A percentile compares a stretch with the other conserved stretches of the same genome.
phyloP scores from a whole-genome alignment of 2,329 filamentous ascomycete genomes.

The Parastagonospora avenae region DNA sequence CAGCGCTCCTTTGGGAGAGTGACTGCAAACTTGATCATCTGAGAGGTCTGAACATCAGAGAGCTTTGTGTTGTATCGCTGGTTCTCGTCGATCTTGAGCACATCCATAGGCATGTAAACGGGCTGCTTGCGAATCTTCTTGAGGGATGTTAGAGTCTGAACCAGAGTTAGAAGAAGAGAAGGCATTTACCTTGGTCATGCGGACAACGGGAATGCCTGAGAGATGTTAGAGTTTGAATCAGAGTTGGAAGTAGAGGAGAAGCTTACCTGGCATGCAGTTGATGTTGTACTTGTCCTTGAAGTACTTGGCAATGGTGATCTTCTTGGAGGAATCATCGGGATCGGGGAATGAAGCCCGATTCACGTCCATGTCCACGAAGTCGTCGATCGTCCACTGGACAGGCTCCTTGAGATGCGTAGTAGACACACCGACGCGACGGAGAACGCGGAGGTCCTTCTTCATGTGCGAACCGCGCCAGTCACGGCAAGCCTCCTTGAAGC shows the following conservation, averaged over 20 bases:
- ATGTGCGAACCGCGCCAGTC: slow-evolving; percentile 35
- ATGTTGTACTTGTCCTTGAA: slow-evolving; percentile 59
- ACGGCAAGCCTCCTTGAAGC: slow-evolving; percentile 22
- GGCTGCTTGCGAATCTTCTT: slow-evolving; percentile 48
- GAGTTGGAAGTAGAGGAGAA: not conserved
- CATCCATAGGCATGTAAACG: slow-evolving; percentile 62
- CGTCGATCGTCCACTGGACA: slow-evolving; percentile 58
- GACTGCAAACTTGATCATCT: slow-evolving; percentile 95
- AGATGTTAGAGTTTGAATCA: not conserved
- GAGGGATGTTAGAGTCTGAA: not conserved
- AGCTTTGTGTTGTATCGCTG: slow-evolving; percentile 65
- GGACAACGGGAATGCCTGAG: slow-evolving; percentile 58
- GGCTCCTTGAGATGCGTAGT: slow-evolving; percentile 46
- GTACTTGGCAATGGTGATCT: slow-evolving; percentile 62
- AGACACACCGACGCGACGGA: slow-evolving; percentile 50
- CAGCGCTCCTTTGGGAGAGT: slow-evolving; percentile 74
- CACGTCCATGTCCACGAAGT: slow-evolving; percentile 52
- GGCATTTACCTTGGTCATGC: slow-evolving; percentile 55
- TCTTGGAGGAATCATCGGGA: slow-evolving; percentile 65
- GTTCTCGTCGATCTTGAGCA: slow-evolving; percentile 58
- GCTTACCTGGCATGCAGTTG: slow-evolving; percentile 44
- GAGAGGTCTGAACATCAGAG: slow-evolving; percentile 68
- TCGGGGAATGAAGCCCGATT: slow-evolving; percentile 56
- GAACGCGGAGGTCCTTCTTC: slow-evolving; percentile 47
- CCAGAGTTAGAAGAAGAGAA: not conserved